Conservation (phyloP, 768 basidiomycete species). For the Boletus pseudopeckii region DNA sequence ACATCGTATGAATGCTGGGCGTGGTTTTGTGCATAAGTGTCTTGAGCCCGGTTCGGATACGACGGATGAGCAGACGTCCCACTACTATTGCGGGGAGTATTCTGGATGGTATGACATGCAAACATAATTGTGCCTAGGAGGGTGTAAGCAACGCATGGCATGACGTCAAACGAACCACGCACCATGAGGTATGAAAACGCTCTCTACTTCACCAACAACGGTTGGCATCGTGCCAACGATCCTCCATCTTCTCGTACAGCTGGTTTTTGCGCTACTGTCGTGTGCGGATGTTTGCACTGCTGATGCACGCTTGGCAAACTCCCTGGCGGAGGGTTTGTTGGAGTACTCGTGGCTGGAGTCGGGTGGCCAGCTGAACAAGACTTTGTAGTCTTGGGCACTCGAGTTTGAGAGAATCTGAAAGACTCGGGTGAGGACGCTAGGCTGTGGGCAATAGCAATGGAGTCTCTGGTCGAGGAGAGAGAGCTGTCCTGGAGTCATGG, state of each 20-base stretch:
- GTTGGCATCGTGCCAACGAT: constrained; percentile 63
- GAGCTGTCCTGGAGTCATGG: constrained; percentile 55
- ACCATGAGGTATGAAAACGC: constrained; percentile 91
- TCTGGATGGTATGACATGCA: constrained; percentile 37
- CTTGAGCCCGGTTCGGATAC: constrained; percentile 26
- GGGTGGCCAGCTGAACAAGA: constrained; percentile 77
- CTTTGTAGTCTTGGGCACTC: constrained; percentile 44
- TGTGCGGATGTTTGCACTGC: constrained; percentile 54
- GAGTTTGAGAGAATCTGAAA: constrained; percentile 75
- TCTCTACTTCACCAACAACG: constrained; percentile 67
- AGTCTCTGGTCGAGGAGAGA: constrained; percentile 59
- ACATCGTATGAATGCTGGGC: constrained; percentile 29
- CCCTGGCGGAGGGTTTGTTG: constrained; percentile 40
- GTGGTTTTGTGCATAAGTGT: constrained; percentile 24
- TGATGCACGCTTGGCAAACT: constrained; percentile 58
- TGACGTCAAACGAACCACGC: constrained; percentile 38
- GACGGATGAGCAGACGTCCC: constrained; percentile 22
- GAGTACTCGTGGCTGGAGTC: constrained; percentile 43
- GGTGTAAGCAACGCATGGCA: constrained; percentile 28
- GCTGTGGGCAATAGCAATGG: constrained; percentile 49
- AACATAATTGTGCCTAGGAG: constrained; percentile 37
- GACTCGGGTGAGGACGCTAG: constrained; percentile 54
- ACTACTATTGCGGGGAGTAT: constrained; percentile 18
- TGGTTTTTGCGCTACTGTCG: constrained; percentile 74
- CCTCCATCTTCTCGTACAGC: constrained; percentile 81